Evolutionary conservation across 148 eudicot genomes (phyloP), one percentile per base, ranked within the genome.

Genomic region (Nepenthes mirabilis): DNA sequence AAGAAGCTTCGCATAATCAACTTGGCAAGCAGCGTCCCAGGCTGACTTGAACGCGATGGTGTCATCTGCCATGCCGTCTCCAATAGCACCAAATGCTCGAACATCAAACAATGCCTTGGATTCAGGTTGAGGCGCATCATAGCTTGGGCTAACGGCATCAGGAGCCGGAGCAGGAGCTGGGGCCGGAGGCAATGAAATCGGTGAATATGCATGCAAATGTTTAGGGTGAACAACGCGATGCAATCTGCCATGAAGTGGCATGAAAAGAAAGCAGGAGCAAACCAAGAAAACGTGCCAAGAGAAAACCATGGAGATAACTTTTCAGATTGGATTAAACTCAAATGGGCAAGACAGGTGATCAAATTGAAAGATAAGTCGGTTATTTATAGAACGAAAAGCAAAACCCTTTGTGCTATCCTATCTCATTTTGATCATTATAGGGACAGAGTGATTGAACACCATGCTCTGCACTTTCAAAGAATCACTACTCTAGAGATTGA

Each of bases 21-120:
- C 65, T 71, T 78, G 75, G 55, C 97, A 91, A 66, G 90, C 94
- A 32, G 81, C 76, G 57, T 87, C 97, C 95, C 95, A 87, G 23
- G 97, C 86, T 73, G 70, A 74, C 71, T 87, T 91, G 55, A 91
- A 75, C 1, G 91, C 87, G 7, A 13, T 48, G 11, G 97, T 85
- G 62, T 91, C 97, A 49, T 91, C 96, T 0, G 74, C 72, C 14
- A 72, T 48, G 5, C 97, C 97, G 59, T 91, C 88, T 2, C 97
- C 97, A 48, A 78, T 58, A 33, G 96, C 96, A 36, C 97, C 97
- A 67, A 70, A 91, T 14, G 90, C 74, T 8, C 75, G 63, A 33
- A 88, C 93, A 67, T 75, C 75, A 33, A 81, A 74, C 3, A 71
- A 65, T 40, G 45, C 45, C 45, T 40, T 40, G 45, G 1, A 35